Evolutionary conservation across 306 rosid genomes (phyloP), one percentile per base, ranked within the genome.

Genomic region (Dalbergia cultrata): DNA sequence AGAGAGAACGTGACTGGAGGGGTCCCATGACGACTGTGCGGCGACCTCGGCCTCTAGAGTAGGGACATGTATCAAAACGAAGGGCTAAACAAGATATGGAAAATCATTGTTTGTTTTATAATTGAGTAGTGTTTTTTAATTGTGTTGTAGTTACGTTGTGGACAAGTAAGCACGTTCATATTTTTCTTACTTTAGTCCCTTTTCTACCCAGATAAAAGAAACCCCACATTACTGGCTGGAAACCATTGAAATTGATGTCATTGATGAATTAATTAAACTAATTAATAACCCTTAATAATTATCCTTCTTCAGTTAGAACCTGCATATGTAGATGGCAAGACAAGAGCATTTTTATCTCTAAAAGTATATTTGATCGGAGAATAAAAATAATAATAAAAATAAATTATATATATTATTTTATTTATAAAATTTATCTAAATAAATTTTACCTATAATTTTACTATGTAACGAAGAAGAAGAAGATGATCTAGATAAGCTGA

Each of bases 1-100:
- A 71, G 53, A 66, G 75, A 87, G 75, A 87, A 74, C 82, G 88
- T 83, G 85, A 74, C 59, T 35, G 60, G 71, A 76, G 77, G 19
- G 59, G 60, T 54, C 60, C 60, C 60, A 74, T 74, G 90, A 89
- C 81, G 86, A 88, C 83, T 84, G 33, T 78, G 77, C 67, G 78
- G 80, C 82, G 54, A 85, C 85, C 79, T 85, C 57, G 76, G 85
- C 89, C 84, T 84, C 71, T 75, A 83, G 70, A 80, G 76, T 56
- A 79, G 75, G 67, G 89, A 90, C 92, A 90, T 82, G 85, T 89
- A 88, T 85, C 90, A 87, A 74, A 74, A 74, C 85, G 56, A 85
- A 80, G 81, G 84, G 79, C 82, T 79, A 77, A 85, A 37, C 79
- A 75, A 82, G 87, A 71, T 76, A 64, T 77, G 73, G 10, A 50